Percentiles rank a stretch among this genome's conserved stretches.
phyloP scores from a whole-genome alignment of 768 basidiomycete species.

The Xerocomus brunneocitrinus region DNA sequence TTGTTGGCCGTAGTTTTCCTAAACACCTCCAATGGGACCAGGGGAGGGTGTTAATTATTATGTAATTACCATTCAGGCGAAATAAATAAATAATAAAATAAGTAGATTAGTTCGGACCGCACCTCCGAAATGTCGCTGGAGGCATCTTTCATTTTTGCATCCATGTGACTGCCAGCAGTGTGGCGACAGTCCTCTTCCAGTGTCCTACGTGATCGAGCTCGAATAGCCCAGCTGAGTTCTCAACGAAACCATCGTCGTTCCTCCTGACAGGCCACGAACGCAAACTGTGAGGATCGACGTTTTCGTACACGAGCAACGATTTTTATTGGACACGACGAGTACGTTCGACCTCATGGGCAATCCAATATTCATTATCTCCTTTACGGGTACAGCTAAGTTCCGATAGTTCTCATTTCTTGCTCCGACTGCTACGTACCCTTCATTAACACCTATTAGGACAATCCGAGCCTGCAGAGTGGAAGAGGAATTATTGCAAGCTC shows the following conservation, averaged over 20 bases:
- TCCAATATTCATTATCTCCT: constrained; percentile 4
- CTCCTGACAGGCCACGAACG: constrained; percentile 28
- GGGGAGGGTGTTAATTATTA: constrained; percentile 6
- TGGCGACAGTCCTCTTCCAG: constrained; percentile 10
- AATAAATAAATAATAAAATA: constrained; percentile 2
- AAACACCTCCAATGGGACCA: not conserved
- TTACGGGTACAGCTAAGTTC: constrained; percentile 51
- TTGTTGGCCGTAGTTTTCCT: constrained; percentile 4
- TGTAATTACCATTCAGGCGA: constrained; percentile 9
- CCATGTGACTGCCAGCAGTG: constrained; percentile 13
- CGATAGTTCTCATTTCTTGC: constrained; percentile 60
- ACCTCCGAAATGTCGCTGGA: constrained; percentile 7
- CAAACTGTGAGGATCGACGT: constrained; percentile 47
- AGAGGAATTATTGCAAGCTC: constrained; percentile 62
- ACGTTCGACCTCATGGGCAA: constrained; percentile 19
- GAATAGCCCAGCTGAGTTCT: not conserved
- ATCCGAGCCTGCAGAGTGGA: constrained; percentile 46
- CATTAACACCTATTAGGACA: constrained; percentile 60
- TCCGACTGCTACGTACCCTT: constrained; percentile 55
- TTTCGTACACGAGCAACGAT: constrained; percentile 48
- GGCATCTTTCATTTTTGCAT: constrained; percentile 4
- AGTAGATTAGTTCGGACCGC: constrained; percentile 4
- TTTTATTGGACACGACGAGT: constrained; percentile 75
- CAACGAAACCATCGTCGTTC: constrained; percentile 50
- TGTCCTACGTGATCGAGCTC: constrained; percentile 13